These are phyloP conservation scores for Globisporangium perplexum DNA, from an alignment of 352 stramenopile species.

Conservation along the genomic window DNA sequence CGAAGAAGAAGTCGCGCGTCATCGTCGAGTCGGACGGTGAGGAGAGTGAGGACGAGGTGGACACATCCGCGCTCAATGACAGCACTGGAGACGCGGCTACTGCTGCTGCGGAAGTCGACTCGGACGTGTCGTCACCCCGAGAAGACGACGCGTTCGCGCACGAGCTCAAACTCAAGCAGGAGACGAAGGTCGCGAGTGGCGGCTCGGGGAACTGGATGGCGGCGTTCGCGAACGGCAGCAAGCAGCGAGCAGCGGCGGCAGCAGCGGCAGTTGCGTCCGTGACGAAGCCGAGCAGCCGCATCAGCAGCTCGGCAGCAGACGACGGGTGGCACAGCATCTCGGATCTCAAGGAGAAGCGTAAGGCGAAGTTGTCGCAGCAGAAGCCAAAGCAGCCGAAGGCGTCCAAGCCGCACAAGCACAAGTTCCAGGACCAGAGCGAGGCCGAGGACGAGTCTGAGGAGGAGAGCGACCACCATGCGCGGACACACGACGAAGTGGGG, in stretches of 20 bases:
- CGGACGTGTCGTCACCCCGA: slow-evolving; percentile 39
- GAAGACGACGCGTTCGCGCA: slow-evolving; percentile 29
- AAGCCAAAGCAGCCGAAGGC: neutral
- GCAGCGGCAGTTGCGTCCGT: neutral
- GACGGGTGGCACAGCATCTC: slow-evolving; percentile 14
- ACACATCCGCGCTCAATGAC: neutral
- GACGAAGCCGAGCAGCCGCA: slow-evolving; percentile 2
- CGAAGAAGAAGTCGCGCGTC: slow-evolving; percentile 36
- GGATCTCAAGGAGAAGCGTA: slow-evolving; percentile 11
- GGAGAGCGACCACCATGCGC: slow-evolving; percentile 44
- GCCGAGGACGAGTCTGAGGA: slow-evolving; percentile 35
- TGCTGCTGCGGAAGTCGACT: slow-evolving; percentile 13
- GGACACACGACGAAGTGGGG: slow-evolving; percentile 66
- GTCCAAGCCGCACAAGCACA: neutral
- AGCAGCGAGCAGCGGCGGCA: neutral
- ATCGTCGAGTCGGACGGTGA: slow-evolving; percentile 70
- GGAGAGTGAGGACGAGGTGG: slow-evolving; percentile 17
- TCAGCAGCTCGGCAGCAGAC: neutral
- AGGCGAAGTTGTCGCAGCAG: neutral
- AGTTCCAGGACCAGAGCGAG: slow-evolving; percentile 11
- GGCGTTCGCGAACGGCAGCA: slow-evolving; percentile 22
- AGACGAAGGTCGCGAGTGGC: slow-evolving; percentile 4
- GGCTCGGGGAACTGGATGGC: slow-evolving; percentile 45
- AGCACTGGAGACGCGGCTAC: slow-evolving; percentile 15
- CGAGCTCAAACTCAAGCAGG: slow-evolving; percentile 28